Evolutionary conservation across 2,329 filamentous ascomycete species (phyloP).

Genomic region (Fusarium torreyae): DNA sequence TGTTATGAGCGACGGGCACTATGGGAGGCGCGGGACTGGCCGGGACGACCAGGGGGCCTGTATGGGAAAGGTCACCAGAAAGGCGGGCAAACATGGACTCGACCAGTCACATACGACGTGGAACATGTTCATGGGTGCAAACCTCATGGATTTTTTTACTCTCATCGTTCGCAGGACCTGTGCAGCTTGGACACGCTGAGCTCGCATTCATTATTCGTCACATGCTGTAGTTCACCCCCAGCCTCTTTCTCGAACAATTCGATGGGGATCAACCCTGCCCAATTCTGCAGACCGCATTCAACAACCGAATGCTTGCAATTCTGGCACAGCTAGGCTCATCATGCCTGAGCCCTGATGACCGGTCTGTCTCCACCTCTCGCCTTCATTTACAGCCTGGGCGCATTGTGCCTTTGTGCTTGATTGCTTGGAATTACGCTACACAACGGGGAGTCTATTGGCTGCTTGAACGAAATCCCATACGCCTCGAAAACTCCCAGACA

Average conservation of each 20-base stretch:
- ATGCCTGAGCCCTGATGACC: conserved; percentile 38
- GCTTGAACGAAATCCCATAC: conserved; percentile 10
- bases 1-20: conserved; percentile 29
- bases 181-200: conserved; percentile 28
- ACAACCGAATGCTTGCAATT: conserved; percentile 27
- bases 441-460: conserved; percentile 9
- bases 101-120: conserved; percentile 38
- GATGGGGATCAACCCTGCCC: conserved; percentile 21
- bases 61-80: conserved; percentile 15
- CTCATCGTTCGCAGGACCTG: conserved; percentile 23
- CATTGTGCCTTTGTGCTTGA: conserved; percentile 17
- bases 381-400: conserved; percentile 13
- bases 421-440: conserved; percentile 8
- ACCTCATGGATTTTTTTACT: conserved; percentile 3
- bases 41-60: conserved; percentile 32
- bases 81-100: conserved; percentile 23
- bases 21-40: conserved; percentile 35
- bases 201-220: conserved; percentile 31
- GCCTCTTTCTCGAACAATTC: conserved; percentile 42
- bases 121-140: conserved; percentile 24
- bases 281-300: conserved; percentile 34
- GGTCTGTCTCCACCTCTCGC: conserved; percentile 35
- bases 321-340: conserved; percentile 30
- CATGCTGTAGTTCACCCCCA: conserved; percentile 27
- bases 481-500: conserved; percentile 11